A percentile compares a stretch with the other conserved stretches of the same genome.
Conservation (phyloP, 208 protist genomes). For the Polymyxa betae region DNA sequence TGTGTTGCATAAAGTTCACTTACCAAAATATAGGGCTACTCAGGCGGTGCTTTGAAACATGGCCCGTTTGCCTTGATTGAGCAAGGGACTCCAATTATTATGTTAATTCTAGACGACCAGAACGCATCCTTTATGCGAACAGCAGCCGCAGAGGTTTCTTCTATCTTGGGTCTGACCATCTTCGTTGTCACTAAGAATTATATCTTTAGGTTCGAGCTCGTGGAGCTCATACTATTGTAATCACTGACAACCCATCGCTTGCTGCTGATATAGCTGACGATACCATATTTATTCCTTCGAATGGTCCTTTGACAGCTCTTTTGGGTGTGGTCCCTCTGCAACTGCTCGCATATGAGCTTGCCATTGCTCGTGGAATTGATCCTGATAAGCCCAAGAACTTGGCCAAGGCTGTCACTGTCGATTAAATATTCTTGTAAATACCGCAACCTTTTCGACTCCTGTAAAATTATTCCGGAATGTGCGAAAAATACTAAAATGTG, state of each 20-base stretch:
- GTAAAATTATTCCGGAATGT: no score
- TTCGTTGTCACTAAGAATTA: not conserved
- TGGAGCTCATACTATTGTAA: conserved; percentile 41
- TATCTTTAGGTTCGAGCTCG: conserved; percentile 35
- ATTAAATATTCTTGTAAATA: conserved; percentile 52
- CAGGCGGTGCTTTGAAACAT: conserved; percentile 62
- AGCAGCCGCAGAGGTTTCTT: conserved; percentile 13
- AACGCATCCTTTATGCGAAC: conserved; percentile 46
- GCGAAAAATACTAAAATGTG: no score
- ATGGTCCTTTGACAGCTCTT: conserved; percentile 50
- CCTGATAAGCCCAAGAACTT: conserved; percentile 62
- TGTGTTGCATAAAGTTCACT: not conserved
- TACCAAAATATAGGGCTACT: not conserved
- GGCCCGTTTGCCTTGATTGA: conserved; percentile 58
- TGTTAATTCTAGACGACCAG: conserved; percentile 59
- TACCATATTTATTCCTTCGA: conserved; percentile 39
- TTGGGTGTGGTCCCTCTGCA: conserved; percentile 62
- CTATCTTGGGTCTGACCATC: not conserved
- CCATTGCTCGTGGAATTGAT: conserved; percentile 57
- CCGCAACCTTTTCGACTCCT: no score
- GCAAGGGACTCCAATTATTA: conserved; percentile 58
- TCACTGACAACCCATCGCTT: conserved; percentile 53
- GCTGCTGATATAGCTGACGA: conserved; percentile 38
- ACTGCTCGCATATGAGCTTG: conserved; percentile 60
- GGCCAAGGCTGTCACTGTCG: conserved; percentile 63